Conservation (phyloP, 2,329 filamentous ascomycete genomes). For the Fusarium pseudoanthophilum region DNA sequence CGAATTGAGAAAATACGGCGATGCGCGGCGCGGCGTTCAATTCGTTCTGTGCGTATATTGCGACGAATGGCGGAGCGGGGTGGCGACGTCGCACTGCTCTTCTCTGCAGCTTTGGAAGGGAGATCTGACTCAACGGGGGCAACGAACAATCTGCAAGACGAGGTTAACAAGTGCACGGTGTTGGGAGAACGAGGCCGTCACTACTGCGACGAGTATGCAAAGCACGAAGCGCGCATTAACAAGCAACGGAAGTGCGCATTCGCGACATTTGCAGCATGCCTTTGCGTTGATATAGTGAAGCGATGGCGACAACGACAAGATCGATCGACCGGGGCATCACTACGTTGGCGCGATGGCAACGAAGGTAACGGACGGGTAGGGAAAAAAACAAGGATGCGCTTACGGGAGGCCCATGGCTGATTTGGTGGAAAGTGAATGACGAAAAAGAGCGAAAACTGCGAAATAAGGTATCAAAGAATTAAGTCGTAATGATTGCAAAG, state of each 20-base stretch:
- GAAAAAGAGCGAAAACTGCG: constrained; percentile 4
- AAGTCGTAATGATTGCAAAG: background rate
- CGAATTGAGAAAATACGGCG: constrained; percentile 45
- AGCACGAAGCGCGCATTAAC: constrained; percentile 14
- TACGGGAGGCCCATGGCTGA: constrained; percentile 60
- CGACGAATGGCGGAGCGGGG: constrained; percentile 57
- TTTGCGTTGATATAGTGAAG: constrained; percentile 30
- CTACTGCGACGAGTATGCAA: constrained; percentile 24
- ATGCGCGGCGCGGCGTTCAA: constrained; percentile 46
- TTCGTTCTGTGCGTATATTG: constrained; percentile 46
- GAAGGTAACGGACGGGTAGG: constrained; percentile 8
- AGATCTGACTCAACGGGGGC: constrained; percentile 59
- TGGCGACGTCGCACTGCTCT: constrained; percentile 44
- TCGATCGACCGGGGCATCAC: constrained; percentile 40
- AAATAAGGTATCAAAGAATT: background rate
- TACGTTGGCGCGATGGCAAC: constrained; percentile 35
- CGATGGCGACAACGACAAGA: constrained; percentile 32
- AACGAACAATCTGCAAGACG: constrained; percentile 55
- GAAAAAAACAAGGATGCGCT: constrained; percentile 47
- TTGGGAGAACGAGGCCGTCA: constrained; percentile 16
- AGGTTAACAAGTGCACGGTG: constrained; percentile 28
- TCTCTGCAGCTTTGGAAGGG: constrained; percentile 50
- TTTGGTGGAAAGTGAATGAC: constrained; percentile 24
- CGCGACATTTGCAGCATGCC: constrained; percentile 26
- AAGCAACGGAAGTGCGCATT: constrained; percentile 27